Evolutionary conservation across 2,329 filamentous ascomycete species (phyloP).

Genomic region (Dothiorella sarmentorum): DNA sequence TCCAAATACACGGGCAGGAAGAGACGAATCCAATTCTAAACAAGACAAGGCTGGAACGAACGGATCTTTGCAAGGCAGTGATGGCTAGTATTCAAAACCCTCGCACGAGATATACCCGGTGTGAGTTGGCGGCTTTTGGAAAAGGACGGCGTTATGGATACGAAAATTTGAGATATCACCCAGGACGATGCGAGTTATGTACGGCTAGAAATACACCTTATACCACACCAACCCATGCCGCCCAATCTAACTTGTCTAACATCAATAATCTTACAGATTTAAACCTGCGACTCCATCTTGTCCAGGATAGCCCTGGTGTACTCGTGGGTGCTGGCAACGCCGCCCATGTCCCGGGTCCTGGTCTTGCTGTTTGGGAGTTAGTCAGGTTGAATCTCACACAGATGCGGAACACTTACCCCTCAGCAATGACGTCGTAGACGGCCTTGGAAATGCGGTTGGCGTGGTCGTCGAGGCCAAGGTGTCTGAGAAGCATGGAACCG

Average conservation of each 20-base stretch:
- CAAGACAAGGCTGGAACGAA: not conserved
- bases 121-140: constrained; percentile 20
- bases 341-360: constrained; percentile 95
- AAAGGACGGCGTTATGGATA: constrained; percentile 30
- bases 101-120: constrained; percentile 16
- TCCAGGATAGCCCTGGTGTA: constrained; percentile 92
- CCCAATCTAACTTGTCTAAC: constrained; percentile 11
- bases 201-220: constrained; percentile 42
- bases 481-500: constrained; percentile 93
- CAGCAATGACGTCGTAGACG: constrained; percentile 76
- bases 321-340: constrained; percentile 81
- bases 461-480: constrained; percentile 95
- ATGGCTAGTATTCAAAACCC: not conserved
- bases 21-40: constrained; percentile 72
- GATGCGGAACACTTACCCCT: constrained; percentile 64
- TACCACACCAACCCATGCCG: constrained; percentile 20
- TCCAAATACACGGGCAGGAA: constrained; percentile 95
- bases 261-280: constrained; percentile 11
- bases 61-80: not conserved
- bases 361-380: constrained; percentile 61
- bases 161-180: constrained; percentile 16
- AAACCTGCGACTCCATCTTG: constrained; percentile 72
- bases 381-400: constrained; percentile 12
- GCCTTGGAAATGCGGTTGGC: constrained; percentile 97
- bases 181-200: constrained; percentile 39